Evolutionary conservation across 1,139 yeast species (phyloP).

Genomic region (Saccharomyces hybrid): DNA sequence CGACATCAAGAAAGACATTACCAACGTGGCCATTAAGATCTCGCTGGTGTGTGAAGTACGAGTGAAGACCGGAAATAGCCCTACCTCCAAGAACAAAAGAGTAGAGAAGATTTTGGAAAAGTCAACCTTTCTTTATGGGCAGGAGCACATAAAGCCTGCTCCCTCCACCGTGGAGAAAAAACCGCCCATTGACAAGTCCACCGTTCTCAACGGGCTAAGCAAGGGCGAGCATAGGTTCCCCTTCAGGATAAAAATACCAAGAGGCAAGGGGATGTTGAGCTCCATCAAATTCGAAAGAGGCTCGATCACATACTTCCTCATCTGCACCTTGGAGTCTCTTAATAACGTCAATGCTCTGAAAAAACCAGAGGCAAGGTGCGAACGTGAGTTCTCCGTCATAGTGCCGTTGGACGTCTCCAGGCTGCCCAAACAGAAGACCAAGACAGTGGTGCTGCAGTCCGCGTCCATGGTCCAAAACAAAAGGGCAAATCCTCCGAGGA

Average conservation of each 20-base stretch:
- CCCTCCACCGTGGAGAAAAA: conserved; percentile 15
- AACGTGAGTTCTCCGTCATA: conserved; percentile 50
- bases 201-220: conserved; percentile 39
- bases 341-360: conserved; percentile 4
- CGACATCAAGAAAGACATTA: conserved; percentile 47
- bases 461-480: conserved; percentile 17
- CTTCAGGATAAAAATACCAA: conserved; percentile 70
- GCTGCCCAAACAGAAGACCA: conserved; percentile 61
- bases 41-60: conserved; percentile 52
- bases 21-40: conserved; percentile 47
- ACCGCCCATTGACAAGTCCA: conserved; percentile 19
- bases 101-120: conserved; percentile 55
- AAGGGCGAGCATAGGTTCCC: conserved; percentile 87
- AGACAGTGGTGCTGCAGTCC: conserved; percentile 51
- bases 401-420: conserved; percentile 68
- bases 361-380: conserved; percentile 33
- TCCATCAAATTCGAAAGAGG: conserved; percentile 83
- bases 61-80: conserved; percentile 37
- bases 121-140: conserved; percentile 61
- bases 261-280: conserved; percentile 55
- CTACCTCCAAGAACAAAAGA: conserved; percentile 24
- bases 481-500: conserved; percentile 13
- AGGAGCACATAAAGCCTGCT: neutral
- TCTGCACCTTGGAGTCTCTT: conserved; percentile 42
- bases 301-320: conserved; percentile 58